These are phyloP conservation scores for Colletotrichum tamarilloi DNA, from an alignment of 2,329 filamentous ascomycete genomes.

Conservation along the genomic window DNA sequence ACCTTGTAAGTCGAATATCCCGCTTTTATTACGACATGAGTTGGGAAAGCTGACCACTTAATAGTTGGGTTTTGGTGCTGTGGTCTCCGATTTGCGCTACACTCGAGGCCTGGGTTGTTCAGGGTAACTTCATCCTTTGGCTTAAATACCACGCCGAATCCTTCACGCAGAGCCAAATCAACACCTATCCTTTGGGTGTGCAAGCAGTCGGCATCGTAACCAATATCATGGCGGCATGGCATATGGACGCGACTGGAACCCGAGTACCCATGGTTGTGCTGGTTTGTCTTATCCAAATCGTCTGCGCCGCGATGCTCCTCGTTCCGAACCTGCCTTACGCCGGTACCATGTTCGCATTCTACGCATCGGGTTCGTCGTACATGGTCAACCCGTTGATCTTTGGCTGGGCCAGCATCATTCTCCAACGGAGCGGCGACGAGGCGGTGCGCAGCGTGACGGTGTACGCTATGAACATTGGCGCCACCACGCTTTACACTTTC, in stretches of 20 bases:
- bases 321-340: slow-evolving; percentile 43
- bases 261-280: slow-evolving; percentile 48
- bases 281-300: slow-evolving; percentile 45
- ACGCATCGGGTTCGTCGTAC: slow-evolving; percentile 52
- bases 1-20: slow-evolving; percentile 40
- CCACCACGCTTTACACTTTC: slow-evolving; percentile 51
- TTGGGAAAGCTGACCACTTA: neutral
- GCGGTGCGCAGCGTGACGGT: slow-evolving; percentile 49
- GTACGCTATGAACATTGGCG: slow-evolving; percentile 51
- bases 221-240: slow-evolving; percentile 48
- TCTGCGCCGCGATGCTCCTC: slow-evolving; percentile 47
- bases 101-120: slow-evolving; percentile 45
- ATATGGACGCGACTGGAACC: slow-evolving; percentile 49
- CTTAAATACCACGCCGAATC: slow-evolving; percentile 40
- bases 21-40: too few relatives aligned
- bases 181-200: slow-evolving; percentile 51
- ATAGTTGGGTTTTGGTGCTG: slow-evolving; percentile 43
- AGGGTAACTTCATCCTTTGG: slow-evolving; percentile 44
- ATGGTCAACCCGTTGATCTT: slow-evolving; percentile 53
- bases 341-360: slow-evolving; percentile 44
- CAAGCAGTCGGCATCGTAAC: slow-evolving; percentile 45
- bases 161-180: slow-evolving; percentile 47
- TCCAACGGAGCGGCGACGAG: slow-evolving; percentile 50
- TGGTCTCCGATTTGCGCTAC: slow-evolving; percentile 49
- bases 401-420: slow-evolving; percentile 52